Percentiles rank a stretch among this genome's conserved stretches.
These are phyloP conservation scores for Breviolum minutum DNA, from an alignment of 73 alveolate species.

Conservation along the genomic window DNA sequence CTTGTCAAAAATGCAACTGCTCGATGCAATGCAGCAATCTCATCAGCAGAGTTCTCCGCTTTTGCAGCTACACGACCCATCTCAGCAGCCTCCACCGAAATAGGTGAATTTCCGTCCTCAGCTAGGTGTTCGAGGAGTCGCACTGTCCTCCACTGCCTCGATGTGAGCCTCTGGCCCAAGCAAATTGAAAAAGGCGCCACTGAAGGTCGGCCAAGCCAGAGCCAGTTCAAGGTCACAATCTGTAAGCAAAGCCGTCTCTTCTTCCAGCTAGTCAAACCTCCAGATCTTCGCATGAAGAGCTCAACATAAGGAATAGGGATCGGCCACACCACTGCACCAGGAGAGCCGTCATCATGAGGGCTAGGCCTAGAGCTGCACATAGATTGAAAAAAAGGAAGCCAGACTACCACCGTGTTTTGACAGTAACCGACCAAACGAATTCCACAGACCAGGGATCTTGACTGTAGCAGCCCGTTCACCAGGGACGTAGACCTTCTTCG, in stretches of 20 bases:
- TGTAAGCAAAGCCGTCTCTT: not conserved
- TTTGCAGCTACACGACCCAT: not conserved
- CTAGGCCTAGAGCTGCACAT: not conserved
- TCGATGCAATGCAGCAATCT: not conserved
- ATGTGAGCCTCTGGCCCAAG: not conserved
- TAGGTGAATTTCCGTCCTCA: not conserved
- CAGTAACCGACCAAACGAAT: not conserved
- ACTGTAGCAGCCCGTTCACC: not conserved
- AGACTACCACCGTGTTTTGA: not conserved
- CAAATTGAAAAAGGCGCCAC: not conserved
- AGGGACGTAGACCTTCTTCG: not conserved
- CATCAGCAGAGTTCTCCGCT: not conserved
- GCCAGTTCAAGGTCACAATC: not conserved
- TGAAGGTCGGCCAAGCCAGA: not conserved
- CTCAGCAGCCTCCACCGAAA: not conserved
- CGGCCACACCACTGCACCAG: not conserved
- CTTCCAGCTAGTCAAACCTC: not conserved
- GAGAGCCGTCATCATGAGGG: not conserved
- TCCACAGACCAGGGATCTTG: not conserved
- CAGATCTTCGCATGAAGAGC: not conserved
- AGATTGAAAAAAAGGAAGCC: not conserved
- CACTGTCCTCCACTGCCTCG: not conserved
- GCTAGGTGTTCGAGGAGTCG: not conserved
- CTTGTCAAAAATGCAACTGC: not conserved
- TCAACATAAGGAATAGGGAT: not conserved